These are phyloP conservation scores for Neofusicoccum umdonicola DNA, from an alignment of 2,329 filamentous ascomycete genomes.

Conservation along the genomic window DNA sequence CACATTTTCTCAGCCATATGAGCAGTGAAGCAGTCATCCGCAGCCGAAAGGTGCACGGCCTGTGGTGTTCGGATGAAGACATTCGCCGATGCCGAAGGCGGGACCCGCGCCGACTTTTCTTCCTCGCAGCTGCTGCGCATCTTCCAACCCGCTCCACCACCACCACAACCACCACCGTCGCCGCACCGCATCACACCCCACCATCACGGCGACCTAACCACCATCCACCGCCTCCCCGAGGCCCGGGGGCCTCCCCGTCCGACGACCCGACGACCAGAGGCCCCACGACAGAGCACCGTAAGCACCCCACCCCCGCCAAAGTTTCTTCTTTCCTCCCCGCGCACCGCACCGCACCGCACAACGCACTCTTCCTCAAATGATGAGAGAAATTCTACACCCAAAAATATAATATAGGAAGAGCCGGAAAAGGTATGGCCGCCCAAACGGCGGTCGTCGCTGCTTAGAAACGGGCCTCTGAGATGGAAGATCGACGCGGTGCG, in stretches of 20 bases:
- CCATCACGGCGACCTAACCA: no score
- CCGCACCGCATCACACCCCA: no score
- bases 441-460: neutral
- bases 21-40: no score
- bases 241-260: no score
- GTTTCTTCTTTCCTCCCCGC: no score
- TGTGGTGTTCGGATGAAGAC: neutral
- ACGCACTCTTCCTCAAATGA: neutral
- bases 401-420: constrained; percentile 11
- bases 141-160: no score
- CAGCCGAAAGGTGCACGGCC: neutral
- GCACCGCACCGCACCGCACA: no score
- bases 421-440: constrained; percentile 7
- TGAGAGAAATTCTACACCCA: constrained; percentile 1
- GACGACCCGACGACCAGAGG: neutral
- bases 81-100: neutral
- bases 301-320: no score
- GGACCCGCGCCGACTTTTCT: neutral
- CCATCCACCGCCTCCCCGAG: no score
- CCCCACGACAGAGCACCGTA: no score
- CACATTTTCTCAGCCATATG: neutral
- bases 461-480: neutral
- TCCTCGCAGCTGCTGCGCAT: no score
- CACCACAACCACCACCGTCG: no score
- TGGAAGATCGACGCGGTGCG: neutral